Conservation (phyloP, 257 asterid species). For the Hygrophila difformis region DNA sequence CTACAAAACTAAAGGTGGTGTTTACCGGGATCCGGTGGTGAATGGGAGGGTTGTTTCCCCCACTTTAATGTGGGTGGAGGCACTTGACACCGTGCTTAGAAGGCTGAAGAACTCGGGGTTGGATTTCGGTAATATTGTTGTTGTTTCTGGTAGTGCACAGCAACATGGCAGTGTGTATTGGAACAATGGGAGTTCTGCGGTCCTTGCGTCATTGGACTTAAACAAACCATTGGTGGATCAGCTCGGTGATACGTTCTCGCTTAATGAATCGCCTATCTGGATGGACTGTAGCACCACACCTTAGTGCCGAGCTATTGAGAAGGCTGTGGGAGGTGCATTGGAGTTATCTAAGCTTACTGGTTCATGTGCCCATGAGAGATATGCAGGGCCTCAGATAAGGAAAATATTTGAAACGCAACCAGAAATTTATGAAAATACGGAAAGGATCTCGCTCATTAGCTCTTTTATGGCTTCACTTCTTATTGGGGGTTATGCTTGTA, state of each 20-base stretch:
- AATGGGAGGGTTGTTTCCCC: too few species aligned
- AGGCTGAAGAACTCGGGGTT: too few species aligned
- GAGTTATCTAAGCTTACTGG: constrained; percentile 83
- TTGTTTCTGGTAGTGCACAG: constrained; percentile 95
- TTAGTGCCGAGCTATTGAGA: constrained; percentile 72
- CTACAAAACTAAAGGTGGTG: too few species aligned
- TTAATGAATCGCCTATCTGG: constrained; percentile 86
- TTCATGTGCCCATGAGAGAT: constrained; percentile 83
- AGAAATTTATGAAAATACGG: constrained; percentile 56
- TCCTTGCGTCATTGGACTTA: constrained; percentile 49
- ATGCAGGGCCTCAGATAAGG: constrained; percentile 85
- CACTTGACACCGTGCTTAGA: too few species aligned
- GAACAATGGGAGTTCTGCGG: constrained; percentile 52
- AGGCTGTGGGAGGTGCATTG: constrained; percentile 77
- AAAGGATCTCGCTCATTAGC: constrained; percentile 83
- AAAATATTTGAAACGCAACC: constrained; percentile 65
- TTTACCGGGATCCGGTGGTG: too few species aligned
- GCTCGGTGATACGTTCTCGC: constrained; percentile 55
- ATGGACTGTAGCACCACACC: constrained; percentile 90
- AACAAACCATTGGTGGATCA: constrained; percentile 46
- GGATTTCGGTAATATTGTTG: constrained; percentile 55
- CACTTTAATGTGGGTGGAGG: too few species aligned
- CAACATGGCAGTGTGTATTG: too few species aligned
- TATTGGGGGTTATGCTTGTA: constrained; percentile 64
- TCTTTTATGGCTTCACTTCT: constrained; percentile 91